phyloP scores from a whole-genome alignment of 2,329 filamentous ascomycete species.

The Monilinia laxa region DNA sequence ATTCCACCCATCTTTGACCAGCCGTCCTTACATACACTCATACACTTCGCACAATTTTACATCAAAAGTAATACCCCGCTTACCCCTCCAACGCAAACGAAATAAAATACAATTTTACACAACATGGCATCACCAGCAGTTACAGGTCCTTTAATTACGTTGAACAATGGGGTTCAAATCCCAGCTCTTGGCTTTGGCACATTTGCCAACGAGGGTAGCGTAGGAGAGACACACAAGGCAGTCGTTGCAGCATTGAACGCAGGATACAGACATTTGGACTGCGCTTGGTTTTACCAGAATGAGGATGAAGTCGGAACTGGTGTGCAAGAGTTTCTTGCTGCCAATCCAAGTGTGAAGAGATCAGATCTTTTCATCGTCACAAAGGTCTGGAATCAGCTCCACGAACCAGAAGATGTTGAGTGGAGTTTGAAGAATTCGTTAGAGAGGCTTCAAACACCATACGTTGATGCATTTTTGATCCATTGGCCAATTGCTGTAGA shows the following conservation, averaged over 20 bases:
- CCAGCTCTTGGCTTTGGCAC: conserved; percentile 48
- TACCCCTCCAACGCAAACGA: neutral
- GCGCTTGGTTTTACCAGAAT: conserved; percentile 75
- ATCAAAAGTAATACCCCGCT: conserved; percentile 16
- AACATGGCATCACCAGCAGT: conserved; percentile 36
- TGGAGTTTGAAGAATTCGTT: conserved; percentile 71
- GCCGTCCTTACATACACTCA: neutral
- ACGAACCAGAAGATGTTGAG: conserved; percentile 56
- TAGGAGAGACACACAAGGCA: conserved; percentile 45
- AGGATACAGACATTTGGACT: conserved; percentile 67
- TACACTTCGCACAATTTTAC: conserved; percentile 14
- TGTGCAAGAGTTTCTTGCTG: conserved; percentile 66
- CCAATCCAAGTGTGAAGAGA: conserved; percentile 57
- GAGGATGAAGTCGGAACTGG: conserved; percentile 82
- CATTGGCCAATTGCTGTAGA: conserved; percentile 81
- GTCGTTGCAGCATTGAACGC: conserved; percentile 61
- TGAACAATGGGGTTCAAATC: conserved; percentile 42
- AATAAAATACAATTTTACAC: conserved; percentile 7
- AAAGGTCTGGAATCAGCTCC: conserved; percentile 58
- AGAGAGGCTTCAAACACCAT: conserved; percentile 70
- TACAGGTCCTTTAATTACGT: conserved; percentile 27
- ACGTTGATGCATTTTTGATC: conserved; percentile 77
- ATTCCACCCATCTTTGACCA: conserved; percentile 1
- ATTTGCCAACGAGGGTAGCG: conserved; percentile 38
- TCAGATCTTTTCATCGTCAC: conserved; percentile 36